Evolutionary conservation across 2,329 filamentous ascomycete species (phyloP).

Genomic region (Colletotrichum sp.): DNA sequence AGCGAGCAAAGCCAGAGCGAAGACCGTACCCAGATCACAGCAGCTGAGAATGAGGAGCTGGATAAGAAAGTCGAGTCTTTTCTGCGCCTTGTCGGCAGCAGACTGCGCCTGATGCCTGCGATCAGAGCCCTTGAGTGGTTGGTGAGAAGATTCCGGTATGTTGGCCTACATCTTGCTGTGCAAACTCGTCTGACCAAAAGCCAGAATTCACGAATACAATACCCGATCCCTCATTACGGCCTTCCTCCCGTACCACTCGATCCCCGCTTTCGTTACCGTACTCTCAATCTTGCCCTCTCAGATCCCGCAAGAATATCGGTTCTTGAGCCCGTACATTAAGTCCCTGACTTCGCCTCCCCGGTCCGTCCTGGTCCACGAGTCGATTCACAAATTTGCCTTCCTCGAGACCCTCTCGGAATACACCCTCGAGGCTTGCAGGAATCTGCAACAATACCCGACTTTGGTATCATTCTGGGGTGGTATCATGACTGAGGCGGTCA

Average conservation of each 20-base stretch:
- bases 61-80: conserved; percentile 81
- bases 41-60: conserved; percentile 80
- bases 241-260: conserved; percentile 91
- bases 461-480: conserved; percentile 91
- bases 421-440: conserved; percentile 74
- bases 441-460: conserved; percentile 75
- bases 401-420: conserved; percentile 79
- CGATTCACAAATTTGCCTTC: conserved; percentile 78
- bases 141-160: conserved; percentile 84
- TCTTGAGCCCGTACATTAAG: conserved; percentile 84
- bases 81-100: conserved; percentile 76
- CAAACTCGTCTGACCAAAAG: neutral
- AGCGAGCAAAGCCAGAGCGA: conserved; percentile 91
- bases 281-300: conserved; percentile 83
- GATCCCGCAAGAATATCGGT: conserved; percentile 78
- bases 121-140: conserved; percentile 96
- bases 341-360: conserved; percentile 78
- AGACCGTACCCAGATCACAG: conserved; percentile 84
- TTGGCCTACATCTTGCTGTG: conserved; percentile 17
- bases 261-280: conserved; percentile 82
- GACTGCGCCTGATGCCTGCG: conserved; percentile 82
- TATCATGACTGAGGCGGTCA: conserved; percentile 83
- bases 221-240: conserved; percentile 77
- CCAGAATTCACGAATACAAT: conserved; percentile 89
- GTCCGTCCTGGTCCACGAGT: conserved; percentile 81